phyloP scores from a whole-genome alignment of 1,284 basidiomycete species.

The Pseudozyma hubeiensis region DNA sequence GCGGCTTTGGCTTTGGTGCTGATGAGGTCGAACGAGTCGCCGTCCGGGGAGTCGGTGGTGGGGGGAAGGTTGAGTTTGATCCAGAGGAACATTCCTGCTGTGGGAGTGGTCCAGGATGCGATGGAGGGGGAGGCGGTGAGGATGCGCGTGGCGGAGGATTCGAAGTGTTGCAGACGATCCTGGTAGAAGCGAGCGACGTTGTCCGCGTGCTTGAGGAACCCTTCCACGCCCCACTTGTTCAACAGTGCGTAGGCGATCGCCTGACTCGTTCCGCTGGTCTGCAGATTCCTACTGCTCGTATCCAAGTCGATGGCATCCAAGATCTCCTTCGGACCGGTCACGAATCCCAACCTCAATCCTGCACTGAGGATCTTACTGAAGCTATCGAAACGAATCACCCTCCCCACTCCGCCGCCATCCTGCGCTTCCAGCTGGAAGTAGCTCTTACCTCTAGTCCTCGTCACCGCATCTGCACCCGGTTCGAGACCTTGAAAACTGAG shows the following conservation, averaged over 20 bases:
- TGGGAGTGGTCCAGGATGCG: conserved; percentile 79
- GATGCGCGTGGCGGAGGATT: conserved; percentile 22
- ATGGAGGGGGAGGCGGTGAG: conserved; percentile 24
- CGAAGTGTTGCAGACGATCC: conserved; percentile 43
- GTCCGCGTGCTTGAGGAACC: conserved; percentile 80
- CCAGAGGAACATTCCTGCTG: conserved; percentile 76
- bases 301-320: conserved; percentile 80
- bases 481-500: conserved; percentile 54
- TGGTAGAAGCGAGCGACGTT: conserved; percentile 82
- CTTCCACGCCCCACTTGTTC: conserved; percentile 76
- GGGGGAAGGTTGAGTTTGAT: conserved; percentile 63
- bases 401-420: conserved; percentile 44
- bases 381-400: conserved; percentile 66
- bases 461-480: conserved; percentile 48
- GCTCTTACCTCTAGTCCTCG: conserved; percentile 48
- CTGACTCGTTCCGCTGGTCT: conserved; percentile 80
- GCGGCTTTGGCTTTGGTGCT: conserved; percentile 80
- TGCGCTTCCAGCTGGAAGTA: conserved; percentile 64
- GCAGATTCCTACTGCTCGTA: conserved; percentile 80
- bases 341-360: conserved; percentile 77
- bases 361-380: conserved; percentile 76
- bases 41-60: conserved; percentile 52
- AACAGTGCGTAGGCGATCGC: conserved; percentile 79
- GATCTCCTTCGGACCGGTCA: conserved; percentile 80
- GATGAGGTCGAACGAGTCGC: conserved; percentile 82